Evolutionary conservation across 1,284 basidiomycete genomes (phyloP).

Genomic region (Cryptococcus sp.): DNA sequence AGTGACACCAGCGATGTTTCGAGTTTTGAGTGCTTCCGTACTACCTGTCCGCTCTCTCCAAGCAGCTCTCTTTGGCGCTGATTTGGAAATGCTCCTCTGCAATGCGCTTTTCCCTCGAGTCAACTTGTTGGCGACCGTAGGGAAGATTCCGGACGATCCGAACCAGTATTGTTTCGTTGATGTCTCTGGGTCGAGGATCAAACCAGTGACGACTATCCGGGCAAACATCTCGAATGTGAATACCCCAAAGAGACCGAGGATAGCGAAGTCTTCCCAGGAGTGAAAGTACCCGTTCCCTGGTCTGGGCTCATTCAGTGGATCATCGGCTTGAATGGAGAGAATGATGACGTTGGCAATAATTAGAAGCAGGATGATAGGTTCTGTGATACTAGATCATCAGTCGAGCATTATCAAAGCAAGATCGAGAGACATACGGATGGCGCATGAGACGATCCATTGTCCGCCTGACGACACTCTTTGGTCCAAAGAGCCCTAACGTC

Average conservation of each 20-base stretch:
- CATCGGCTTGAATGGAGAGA: conserved; percentile 71
- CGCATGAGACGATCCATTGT: conserved; percentile 64
- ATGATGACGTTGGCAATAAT: conserved; percentile 82
- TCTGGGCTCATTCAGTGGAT: conserved; percentile 52
- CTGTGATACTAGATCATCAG: conserved; percentile 64
- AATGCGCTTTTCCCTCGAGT: conserved; percentile 8
- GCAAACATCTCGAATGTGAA: conserved; percentile 93
- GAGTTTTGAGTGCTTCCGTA: not conserved
- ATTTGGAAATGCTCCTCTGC: conserved; percentile 10
- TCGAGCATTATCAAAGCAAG: not conserved
- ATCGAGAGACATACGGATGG: conserved; percentile 55
- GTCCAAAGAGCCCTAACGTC: conserved; percentile 72
- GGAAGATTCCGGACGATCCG: conserved; percentile 36
- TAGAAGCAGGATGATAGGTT: conserved; percentile 74
- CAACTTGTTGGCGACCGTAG: conserved; percentile 10
- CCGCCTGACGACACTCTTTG: conserved; percentile 61
- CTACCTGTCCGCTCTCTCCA: not conserved
- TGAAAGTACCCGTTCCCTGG: conserved; percentile 69
- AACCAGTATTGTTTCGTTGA: conserved; percentile 56
- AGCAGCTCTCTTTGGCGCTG: conserved; percentile 1
- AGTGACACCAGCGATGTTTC: not conserved
- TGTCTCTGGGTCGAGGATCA: conserved; percentile 82
- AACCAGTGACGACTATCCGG: conserved; percentile 84
- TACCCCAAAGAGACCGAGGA: conserved; percentile 76
- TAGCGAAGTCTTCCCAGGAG: conserved; percentile 76